Evolutionary conservation across 805 yeast species (phyloP).

Genomic region (Saccharomycopsis sp.): DNA sequence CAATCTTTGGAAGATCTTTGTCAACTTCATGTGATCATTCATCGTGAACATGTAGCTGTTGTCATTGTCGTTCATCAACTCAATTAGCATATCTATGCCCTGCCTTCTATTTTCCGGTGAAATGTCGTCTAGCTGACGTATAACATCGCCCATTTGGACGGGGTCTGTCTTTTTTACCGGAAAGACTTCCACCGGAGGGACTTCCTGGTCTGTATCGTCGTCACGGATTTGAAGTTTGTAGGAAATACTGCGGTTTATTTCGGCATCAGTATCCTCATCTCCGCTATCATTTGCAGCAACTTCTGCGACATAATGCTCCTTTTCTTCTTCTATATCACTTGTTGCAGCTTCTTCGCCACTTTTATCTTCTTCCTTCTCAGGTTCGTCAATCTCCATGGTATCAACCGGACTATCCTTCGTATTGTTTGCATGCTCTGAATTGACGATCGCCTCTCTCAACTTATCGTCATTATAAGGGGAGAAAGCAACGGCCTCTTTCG

Average conservation of each 20-base stretch:
- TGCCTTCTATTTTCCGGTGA: background rate
- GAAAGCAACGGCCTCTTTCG: too few relatives aligned
- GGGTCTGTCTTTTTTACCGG: background rate
- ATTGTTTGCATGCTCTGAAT: background rate
- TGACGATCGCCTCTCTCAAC: background rate
- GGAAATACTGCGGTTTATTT: slow-evolving; percentile 17
- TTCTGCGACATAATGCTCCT: background rate
- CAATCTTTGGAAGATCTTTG: slow-evolving; percentile 2
- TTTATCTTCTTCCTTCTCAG: background rate
- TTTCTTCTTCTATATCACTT: background rate
- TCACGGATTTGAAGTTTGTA: slow-evolving; percentile 8
- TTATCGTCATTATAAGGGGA: too few relatives aligned
- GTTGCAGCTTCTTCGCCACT: background rate
- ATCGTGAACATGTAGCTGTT: slow-evolving; percentile 4
- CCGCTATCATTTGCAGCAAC: slow-evolving; percentile 4
- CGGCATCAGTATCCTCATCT: slow-evolving; percentile 18
- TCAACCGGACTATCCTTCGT: background rate
- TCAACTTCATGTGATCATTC: slow-evolving; percentile 6
- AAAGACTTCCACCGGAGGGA: background rate
- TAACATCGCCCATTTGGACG: background rate
- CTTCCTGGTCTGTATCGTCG: background rate
- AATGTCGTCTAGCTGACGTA: background rate
- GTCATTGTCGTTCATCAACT: background rate
- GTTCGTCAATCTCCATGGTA: background rate
- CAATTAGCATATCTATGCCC: slow-evolving; percentile 2